Conservation (phyloP, 2,329 filamentous ascomycete species). For the Hypoxylon sp. region DNA sequence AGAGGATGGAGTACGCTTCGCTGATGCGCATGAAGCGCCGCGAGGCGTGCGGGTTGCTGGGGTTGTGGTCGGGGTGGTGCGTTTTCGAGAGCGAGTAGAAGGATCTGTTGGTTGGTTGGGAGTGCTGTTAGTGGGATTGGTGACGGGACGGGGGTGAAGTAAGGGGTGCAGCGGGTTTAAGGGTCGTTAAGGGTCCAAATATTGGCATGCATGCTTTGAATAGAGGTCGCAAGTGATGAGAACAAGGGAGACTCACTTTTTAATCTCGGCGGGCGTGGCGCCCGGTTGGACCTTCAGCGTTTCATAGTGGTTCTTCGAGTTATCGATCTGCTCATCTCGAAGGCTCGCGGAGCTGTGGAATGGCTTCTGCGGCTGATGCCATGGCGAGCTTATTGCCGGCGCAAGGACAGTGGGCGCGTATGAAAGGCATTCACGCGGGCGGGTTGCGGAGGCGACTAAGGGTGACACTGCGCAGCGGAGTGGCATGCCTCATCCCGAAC, state of each 20-base stretch:
- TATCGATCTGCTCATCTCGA: conserved; percentile 55
- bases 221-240: too few species aligned
- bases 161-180: neutral
- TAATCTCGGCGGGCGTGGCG: conserved; percentile 83
- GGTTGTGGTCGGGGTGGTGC: conserved; percentile 95
- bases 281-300: conserved; percentile 78
- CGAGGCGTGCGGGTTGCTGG: conserved; percentile 77
- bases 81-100: conserved; percentile 94
- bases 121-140: conserved; percentile 1
- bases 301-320: conserved; percentile 80
- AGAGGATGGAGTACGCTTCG: conserved; percentile 85
- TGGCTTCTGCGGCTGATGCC: conserved; percentile 33
- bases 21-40: conserved; percentile 85
- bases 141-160: neutral
- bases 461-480: conserved; percentile 56
- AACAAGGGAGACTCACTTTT: conserved; percentile 71
- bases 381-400: conserved; percentile 4
- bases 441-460: conserved; percentile 46
- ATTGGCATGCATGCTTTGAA: too few species aligned
- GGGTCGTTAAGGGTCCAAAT: too few species aligned
- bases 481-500: conserved; percentile 76
- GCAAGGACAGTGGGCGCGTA: conserved; percentile 12
- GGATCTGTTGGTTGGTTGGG: conserved; percentile 60
- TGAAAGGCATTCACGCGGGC: conserved; percentile 42
- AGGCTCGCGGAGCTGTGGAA: conserved; percentile 63